Conservation (phyloP, 805 yeast genomes). For the Wickerhamiella azymoides region DNA sequence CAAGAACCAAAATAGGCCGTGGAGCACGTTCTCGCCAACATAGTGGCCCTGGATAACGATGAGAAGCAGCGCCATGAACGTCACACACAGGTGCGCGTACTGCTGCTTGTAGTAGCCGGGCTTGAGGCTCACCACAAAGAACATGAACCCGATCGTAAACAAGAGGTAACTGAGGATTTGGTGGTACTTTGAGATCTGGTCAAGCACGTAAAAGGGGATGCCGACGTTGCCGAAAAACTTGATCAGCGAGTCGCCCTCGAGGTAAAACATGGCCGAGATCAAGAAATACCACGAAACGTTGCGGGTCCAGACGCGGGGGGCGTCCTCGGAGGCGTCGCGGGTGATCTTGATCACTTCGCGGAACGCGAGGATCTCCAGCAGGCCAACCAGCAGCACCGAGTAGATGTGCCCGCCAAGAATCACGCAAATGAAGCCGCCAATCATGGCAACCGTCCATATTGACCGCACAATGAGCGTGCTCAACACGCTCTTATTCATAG, state of each 20-base stretch:
- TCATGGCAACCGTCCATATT: conserved; percentile 89
- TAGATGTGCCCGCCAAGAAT: conserved; percentile 77
- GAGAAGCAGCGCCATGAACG: conserved; percentile 82
- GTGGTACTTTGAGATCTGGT: conserved; percentile 61
- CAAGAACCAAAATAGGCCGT: conserved; percentile 88
- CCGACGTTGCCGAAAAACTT: conserved; percentile 46
- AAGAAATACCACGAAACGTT: conserved; percentile 88
- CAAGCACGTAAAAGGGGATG: conserved; percentile 38
- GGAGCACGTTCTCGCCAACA: conserved; percentile 75
- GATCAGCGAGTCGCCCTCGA: conserved; percentile 75
- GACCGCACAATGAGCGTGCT: conserved; percentile 75
- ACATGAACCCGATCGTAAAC: conserved; percentile 75
- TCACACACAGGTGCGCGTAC: conserved; percentile 82
- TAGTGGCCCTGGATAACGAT: conserved; percentile 92
- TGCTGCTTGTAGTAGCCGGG: conserved; percentile 85
- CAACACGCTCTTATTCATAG: neutral
- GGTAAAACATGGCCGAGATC: conserved; percentile 71
- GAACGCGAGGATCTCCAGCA: conserved; percentile 71
- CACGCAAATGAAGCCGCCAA: conserved; percentile 51
- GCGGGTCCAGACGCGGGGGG: conserved; percentile 51
- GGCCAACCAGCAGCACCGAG: conserved; percentile 54
- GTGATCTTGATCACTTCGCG: conserved; percentile 82
- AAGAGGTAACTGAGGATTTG: conserved; percentile 70
- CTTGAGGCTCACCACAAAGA: conserved; percentile 77
- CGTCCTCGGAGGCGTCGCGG: conserved; percentile 66